These are phyloP conservation scores for Striga hermonthica DNA, from an alignment of 305 asterid genomes.

Conservation along the genomic window DNA sequence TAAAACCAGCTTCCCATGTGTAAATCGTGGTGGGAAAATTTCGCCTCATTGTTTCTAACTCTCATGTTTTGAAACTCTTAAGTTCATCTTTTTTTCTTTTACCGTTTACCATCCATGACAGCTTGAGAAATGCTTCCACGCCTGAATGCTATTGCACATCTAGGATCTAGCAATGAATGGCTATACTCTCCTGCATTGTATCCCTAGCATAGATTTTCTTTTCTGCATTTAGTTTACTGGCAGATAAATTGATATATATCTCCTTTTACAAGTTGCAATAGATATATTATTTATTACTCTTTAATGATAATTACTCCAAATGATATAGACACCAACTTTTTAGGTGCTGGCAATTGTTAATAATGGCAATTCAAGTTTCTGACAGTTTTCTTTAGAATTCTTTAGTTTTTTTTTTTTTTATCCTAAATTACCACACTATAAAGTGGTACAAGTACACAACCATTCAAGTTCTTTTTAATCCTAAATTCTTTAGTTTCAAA, in stretches of 20 bases:
- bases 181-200: background rate
- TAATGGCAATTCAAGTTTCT: slow-evolving; percentile 8
- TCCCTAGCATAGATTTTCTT: slow-evolving; percentile 3
- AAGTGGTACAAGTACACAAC: background rate
- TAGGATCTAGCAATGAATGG: slow-evolving; percentile 17
- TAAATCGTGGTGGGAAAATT: slow-evolving; percentile 14
- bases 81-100: background rate
- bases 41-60: background rate
- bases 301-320: background rate
- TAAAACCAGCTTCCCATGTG: slow-evolving; percentile 24
- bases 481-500: too few relatives aligned
- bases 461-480: too few relatives aligned
- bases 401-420: slow-evolving; percentile 1
- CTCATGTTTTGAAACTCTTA: background rate
- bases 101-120: too few relatives aligned
- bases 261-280: background rate
- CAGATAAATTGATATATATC: background rate
- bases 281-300: background rate
- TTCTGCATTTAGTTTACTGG: slow-evolving; percentile 8
- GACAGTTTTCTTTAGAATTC: slow-evolving; percentile 15
- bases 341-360: slow-evolving; percentile 22
- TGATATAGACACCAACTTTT: slow-evolving; percentile 4
- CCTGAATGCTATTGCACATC: slow-evolving; percentile 11
- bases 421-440: slow-evolving; percentile 10
- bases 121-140: slow-evolving; percentile 5